Evolutionary conservation across 1,284 basidiomycete species (phyloP).

Genomic region (Heterobasidion parviporum): DNA sequence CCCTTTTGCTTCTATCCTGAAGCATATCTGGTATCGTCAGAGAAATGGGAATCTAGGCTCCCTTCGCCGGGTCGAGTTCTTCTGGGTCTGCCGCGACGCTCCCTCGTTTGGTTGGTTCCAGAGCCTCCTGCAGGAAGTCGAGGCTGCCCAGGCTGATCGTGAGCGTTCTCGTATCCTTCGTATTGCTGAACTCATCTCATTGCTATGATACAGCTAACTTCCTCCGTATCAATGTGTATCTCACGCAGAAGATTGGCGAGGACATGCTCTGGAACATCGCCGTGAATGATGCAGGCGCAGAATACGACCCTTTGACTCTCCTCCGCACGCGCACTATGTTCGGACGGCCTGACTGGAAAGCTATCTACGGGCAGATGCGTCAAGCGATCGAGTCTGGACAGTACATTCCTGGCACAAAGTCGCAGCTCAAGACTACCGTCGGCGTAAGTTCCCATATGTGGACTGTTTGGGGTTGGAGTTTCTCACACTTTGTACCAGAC

Average conservation of each 20-base stretch:
- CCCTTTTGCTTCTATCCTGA: conserved; percentile 85
- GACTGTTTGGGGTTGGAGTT: neutral
- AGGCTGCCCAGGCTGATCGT: conserved; percentile 79
- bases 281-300: conserved; percentile 75
- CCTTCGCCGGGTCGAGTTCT: conserved; percentile 81
- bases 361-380: conserved; percentile 65
- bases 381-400: conserved; percentile 70
- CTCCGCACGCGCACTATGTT: conserved; percentile 81
- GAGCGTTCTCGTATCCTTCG: conserved; percentile 23
- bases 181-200: neutral
- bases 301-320: conserved; percentile 79
- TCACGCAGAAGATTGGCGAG: conserved; percentile 78
- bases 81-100: conserved; percentile 85
- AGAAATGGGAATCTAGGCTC: conserved; percentile 66
- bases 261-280: conserved; percentile 89
- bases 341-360: conserved; percentile 81
- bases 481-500: conserved; percentile 35
- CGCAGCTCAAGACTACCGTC: conserved; percentile 74
- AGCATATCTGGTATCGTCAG: conserved; percentile 90
- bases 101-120: conserved; percentile 95
- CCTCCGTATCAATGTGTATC: conserved; percentile 83
- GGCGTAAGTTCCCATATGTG: conserved; percentile 43
- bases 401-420: conserved; percentile 70
- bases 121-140: conserved; percentile 74
- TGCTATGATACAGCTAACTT: conserved; percentile 58